Evolutionary conservation across 192 early-diverging fungal species (phyloP), one percentile per base, ranked within the genome.

Genomic region (Spizellomyces punctatus): DNA sequence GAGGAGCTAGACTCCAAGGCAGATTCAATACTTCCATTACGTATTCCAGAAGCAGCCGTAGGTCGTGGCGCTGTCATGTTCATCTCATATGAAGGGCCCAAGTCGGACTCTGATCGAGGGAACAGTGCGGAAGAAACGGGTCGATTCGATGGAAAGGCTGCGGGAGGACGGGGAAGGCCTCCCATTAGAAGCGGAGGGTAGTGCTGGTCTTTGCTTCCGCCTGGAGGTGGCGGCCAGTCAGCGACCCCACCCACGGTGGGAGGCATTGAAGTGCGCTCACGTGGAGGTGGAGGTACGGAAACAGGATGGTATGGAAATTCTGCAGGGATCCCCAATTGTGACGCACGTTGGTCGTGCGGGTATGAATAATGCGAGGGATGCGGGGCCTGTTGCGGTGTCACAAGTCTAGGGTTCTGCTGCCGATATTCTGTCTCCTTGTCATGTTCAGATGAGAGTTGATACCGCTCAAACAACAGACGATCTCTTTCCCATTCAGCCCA

Each of bases 401-500:
- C 0, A 22, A 6, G 41, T 16, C 17, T 8, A 22, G 47, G 46
- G 17, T n/a, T 19, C 50, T n/a, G 12, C 14, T 54, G 17, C 46
- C 10, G 1, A 36, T 1, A 19, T 45, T 36, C 46, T 6, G 17
- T 14, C 21, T 7, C 12, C 48, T 56, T 46, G 27, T 36, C 3
- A 36, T 36, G 27, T 49, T 66, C 64, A 22, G 17, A 17, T n/a
- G 19, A 50, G 27, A 19, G 47, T 66, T 16, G 14, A 66, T 8
- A 21, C 16, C 63, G 63, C 1, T 17, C 12, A 16, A 36, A 22
- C 21, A 36, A 2, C 1, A 14, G 14, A 16, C n/a, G 8, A 17
- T 73, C 72, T 44, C 47, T 17, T 43, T 73, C 72, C 72, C 72
- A 73, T 36, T 73, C 72, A 0, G 57, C 64, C 72, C 72, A 73